Evolutionary conservation across 208 protist genomes (phyloP), one percentile per base, ranked within the genome.

Genomic region (Acanthamoeba sp.): DNA sequence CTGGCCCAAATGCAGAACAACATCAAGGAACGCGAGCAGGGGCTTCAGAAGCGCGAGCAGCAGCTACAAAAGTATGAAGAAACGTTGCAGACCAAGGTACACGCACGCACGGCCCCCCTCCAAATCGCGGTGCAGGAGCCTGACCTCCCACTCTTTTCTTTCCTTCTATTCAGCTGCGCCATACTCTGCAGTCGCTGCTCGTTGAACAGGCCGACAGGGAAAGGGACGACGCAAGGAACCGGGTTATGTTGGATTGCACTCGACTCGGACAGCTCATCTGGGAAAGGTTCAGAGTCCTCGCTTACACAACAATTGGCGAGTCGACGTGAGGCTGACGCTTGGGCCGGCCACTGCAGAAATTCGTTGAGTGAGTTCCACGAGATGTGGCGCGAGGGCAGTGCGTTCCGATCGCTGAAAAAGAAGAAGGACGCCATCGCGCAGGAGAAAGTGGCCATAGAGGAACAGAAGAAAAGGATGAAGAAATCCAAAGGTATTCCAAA

Each of bases 391-490:
- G 85, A 91, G 18, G 85, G 85, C 27, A 91, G 29, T 9, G 85
- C 85, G 24, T 91, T 91, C 27, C 34, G 36, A 36, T 45, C 34
- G n/a, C 27, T 91, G 29, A 71, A 91, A 36, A 91, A 91, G 59
- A 64, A 71, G 34, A 91, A 91, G 59, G 55, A 71, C 55, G 85
- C n/a, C 22, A 24, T 91, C 34, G 85, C 36, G 6, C 34, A 91
- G 27, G 38, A 91, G 57, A 27, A n/a, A 18, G 27, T 27, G n/a
- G 36, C 27, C 34, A 42, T 91, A 24, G 57, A 91, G n/a, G 85
- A 91, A 71, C 85, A 91, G 16, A 91, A 73, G 34, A 42, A 40
- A 22, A 27, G 36, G 38, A 34, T 91, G 50, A 42, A 52, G 59
- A 64, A 91, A 73, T 38, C 85, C 22, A 91, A 64, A 73, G 45